Percentiles rank a stretch among this genome's conserved stretches.
These are phyloP conservation scores for Calendula officinalis DNA, from an alignment of 129 eudicot species.

Conservation along the genomic window DNA sequence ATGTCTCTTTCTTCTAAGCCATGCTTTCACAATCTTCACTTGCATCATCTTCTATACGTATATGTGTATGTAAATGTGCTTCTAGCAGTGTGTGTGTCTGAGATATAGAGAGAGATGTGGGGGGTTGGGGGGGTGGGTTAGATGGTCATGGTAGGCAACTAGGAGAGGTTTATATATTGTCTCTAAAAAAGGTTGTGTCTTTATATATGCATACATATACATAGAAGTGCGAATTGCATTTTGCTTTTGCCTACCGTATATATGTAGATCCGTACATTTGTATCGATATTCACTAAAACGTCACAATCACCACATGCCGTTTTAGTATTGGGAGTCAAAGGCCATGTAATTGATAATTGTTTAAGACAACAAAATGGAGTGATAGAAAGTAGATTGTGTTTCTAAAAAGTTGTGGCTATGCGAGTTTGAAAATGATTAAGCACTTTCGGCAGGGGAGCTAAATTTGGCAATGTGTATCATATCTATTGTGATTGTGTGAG, in stretches of 20 bases:
- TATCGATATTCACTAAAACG: too few relatives aligned
- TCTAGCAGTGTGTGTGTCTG: not conserved
- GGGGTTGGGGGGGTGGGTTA: constrained; percentile 4
- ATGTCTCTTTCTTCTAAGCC: constrained; percentile 34
- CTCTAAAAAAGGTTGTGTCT: not conserved
- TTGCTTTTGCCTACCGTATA: not conserved
- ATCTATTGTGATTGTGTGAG: not conserved
- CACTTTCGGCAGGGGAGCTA: constrained; percentile 9
- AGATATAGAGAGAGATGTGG: not conserved
- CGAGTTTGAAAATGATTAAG: constrained; percentile 22
- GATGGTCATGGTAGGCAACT: constrained; percentile 23
- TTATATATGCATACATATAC: not conserved
- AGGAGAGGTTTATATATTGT: constrained; percentile 14
- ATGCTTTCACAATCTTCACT: constrained; percentile 37
- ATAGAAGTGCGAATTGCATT: not conserved
- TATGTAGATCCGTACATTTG: not conserved
- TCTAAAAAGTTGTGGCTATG: constrained; percentile 18
- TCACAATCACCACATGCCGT: too few relatives aligned
- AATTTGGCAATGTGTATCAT: constrained; percentile 6
- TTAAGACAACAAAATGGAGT: constrained; percentile 17
- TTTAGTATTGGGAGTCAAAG: not conserved
- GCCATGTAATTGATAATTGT: not conserved
- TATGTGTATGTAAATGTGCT: not conserved
- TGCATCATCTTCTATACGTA: constrained; percentile 27
- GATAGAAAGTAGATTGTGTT: not conserved